Percentiles rank a stretch among this genome's conserved stretches.
phyloP scores from a whole-genome alignment of 139 green algal species.

The Desmodesmus armatus region DNA sequence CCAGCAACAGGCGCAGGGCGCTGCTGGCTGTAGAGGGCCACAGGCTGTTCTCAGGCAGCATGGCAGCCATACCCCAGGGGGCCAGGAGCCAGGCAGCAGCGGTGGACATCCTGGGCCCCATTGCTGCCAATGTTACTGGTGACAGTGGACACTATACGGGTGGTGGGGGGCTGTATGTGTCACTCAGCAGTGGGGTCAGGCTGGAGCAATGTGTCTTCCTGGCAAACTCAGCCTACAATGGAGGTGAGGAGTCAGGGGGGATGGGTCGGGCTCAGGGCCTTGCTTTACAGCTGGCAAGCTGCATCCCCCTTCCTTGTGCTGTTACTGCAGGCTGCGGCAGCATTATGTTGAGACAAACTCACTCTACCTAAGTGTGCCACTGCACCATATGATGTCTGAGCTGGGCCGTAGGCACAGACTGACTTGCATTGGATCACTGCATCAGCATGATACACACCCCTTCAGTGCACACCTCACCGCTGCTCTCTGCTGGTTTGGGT shows the following conservation, averaged over 20 bases:
- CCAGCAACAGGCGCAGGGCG: neutral
- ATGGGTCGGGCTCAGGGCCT: too few relatives aligned
- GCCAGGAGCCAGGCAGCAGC: neutral
- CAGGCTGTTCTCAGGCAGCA: neutral
- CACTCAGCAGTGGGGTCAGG: neutral
- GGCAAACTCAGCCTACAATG: conserved; percentile 12
- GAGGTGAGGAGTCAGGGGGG: conserved; percentile 35
- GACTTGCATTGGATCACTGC: too few relatives aligned
- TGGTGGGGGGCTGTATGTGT: conserved; percentile 34
- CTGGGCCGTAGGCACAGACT: neutral
- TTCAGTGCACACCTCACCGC: neutral
- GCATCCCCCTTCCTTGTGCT: too few relatives aligned
- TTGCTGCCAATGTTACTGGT: conserved; percentile 12
- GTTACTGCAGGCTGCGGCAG: too few relatives aligned
- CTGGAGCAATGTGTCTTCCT: neutral
- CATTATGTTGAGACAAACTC: too few relatives aligned
- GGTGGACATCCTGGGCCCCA: neutral
- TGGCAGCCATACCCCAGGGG: neutral
- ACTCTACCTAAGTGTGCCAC: neutral
- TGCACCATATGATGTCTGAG: neutral
- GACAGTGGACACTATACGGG: conserved; percentile 34
- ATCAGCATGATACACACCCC: neutral
- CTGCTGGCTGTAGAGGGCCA: neutral
- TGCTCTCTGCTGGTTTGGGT: neutral
- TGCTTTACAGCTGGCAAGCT: too few relatives aligned